phyloP scores from a whole-genome alignment of 805 yeast genomes.

The Candida argentea region DNA sequence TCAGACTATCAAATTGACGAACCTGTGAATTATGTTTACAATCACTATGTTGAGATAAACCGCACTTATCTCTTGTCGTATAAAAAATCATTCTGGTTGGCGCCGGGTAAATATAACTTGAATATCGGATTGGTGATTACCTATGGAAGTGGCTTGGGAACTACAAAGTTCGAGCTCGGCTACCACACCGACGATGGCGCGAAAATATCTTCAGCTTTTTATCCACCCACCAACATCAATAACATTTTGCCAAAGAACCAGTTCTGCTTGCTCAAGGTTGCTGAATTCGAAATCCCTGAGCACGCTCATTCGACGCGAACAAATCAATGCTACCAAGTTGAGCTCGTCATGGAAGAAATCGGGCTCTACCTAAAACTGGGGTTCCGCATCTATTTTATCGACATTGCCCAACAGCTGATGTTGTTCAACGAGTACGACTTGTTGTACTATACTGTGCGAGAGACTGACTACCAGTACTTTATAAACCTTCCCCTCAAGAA shows the following conservation, averaged over 20 bases:
- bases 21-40: conserved; percentile 33
- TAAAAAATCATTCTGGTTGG: conserved; percentile 32
- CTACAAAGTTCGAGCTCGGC: conserved; percentile 42
- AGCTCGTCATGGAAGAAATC: conserved; percentile 44
- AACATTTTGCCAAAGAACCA: conserved; percentile 47
- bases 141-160: conserved; percentile 47
- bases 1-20: conserved; percentile 36
- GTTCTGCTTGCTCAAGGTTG: conserved; percentile 41
- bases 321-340: conserved; percentile 24
- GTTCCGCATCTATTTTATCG: conserved; percentile 35
- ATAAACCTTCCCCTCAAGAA: conserved; percentile 38
- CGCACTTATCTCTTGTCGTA: conserved; percentile 40
- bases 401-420: conserved; percentile 30
- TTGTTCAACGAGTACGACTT: conserved; percentile 33
- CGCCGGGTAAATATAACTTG: conserved; percentile 41
- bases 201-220: conserved; percentile 28
- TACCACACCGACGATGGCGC: conserved; percentile 18
- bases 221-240: conserved; percentile 47
- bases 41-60: conserved; percentile 38
- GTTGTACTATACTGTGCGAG: conserved; percentile 31
- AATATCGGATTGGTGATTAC: conserved; percentile 44
- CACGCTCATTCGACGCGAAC: background rate
- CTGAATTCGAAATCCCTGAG: conserved; percentile 32
- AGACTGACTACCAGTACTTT: conserved; percentile 30
- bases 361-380: conserved; percentile 47